A percentile compares a stretch with the other conserved stretches of the same genome.
Evolutionary conservation across 164 flowering plant species (phyloP).

Genomic region (Santalum album): DNA sequence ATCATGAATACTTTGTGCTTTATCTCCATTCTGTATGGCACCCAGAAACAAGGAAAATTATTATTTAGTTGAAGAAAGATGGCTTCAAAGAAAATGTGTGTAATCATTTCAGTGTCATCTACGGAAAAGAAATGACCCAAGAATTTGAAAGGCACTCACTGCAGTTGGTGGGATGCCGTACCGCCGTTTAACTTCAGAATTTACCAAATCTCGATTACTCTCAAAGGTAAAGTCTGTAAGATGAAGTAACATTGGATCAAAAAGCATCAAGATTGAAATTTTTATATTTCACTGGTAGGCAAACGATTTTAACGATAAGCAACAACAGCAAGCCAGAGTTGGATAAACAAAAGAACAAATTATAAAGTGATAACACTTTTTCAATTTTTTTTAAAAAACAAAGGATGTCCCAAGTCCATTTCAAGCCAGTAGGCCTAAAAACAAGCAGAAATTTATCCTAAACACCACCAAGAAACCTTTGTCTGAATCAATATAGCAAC

Average conservation of each 20-base stretch:
- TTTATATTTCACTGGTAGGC: too few relatives aligned
- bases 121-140: not conserved
- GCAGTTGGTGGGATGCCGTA: slow-evolving; percentile 17
- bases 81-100: not conserved
- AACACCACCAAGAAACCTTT: slow-evolving; percentile 15
- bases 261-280: too few relatives aligned
- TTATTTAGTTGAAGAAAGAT: not conserved
- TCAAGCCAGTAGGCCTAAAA: too few relatives aligned
- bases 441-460: not conserved
- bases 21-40: slow-evolving; percentile 28
- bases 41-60: not conserved
- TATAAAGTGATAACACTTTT: too few relatives aligned
- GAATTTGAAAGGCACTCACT: slow-evolving; percentile 25
- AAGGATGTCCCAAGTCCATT: too few relatives aligned
- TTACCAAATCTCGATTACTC: slow-evolving; percentile 18
- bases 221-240: slow-evolving; percentile 24
- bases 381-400: too few relatives aligned
- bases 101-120: not conserved
- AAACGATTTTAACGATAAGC: too few relatives aligned
- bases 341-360: too few relatives aligned
- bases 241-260: slow-evolving; percentile 1
- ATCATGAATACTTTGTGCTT: slow-evolving; percentile 13
- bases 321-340: too few relatives aligned
- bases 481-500: slow-evolving; percentile 6
- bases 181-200: slow-evolving; percentile 50